Percentiles rank a stretch among this genome's conserved stretches.
These are phyloP conservation scores for Obelidium mucronatum DNA, from an alignment of 192 early-diverging fungal species.

Conservation along the genomic window DNA sequence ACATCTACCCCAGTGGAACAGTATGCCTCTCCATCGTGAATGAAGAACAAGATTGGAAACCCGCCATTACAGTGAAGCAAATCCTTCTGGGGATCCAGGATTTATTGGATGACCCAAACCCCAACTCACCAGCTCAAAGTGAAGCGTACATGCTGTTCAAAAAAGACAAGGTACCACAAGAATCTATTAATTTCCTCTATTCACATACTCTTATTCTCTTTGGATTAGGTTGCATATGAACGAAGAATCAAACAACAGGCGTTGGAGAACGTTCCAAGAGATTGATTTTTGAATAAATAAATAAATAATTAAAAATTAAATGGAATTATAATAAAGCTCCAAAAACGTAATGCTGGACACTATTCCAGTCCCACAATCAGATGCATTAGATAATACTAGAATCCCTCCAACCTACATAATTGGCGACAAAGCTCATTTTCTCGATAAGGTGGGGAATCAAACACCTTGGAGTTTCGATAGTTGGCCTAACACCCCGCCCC, in stretches of 20 bases:
- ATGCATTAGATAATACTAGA: no score
- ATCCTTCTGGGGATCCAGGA: constrained; percentile 93
- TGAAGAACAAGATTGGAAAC: constrained; percentile 83
- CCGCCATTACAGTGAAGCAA: constrained; percentile 94
- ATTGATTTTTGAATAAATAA: no score
- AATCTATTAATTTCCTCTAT: background rate
- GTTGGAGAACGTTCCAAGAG: constrained; percentile 15
- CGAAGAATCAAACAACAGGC: constrained; percentile 32
- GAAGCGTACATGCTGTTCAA: constrained; percentile 84
- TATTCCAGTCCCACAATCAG: background rate
- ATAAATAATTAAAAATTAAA: no score
- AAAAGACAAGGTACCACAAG: constrained; percentile 55
- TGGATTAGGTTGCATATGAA: constrained; percentile 26
- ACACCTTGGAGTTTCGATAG: no score
- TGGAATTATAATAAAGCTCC: no score
- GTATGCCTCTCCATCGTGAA: constrained; percentile 97
- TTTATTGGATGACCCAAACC: constrained; percentile 91
- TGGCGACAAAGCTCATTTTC: no score
- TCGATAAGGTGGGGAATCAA: no score
- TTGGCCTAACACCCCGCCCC: no score
- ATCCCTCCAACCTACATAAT: no score
- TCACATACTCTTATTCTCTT: background rate
- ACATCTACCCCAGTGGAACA: constrained; percentile 97
- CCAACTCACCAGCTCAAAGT: constrained; percentile 83
- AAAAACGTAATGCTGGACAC: background rate